Evolutionary conservation across 2,329 filamentous ascomycete species (phyloP).

Genomic region (Rugonectria rugulosa): DNA sequence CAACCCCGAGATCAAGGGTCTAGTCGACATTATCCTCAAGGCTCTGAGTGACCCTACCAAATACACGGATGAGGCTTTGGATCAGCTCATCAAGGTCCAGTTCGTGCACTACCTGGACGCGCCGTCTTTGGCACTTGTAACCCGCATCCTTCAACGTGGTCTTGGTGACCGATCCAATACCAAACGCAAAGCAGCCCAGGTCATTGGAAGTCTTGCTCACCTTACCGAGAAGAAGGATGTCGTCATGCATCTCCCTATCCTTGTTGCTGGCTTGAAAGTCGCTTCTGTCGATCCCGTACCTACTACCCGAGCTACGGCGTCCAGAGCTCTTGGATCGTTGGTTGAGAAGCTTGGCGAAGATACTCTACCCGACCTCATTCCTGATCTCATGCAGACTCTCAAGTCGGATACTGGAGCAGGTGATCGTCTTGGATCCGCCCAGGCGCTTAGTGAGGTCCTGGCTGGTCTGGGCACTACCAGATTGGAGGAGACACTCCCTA

Average conservation of each 20-base stretch:
- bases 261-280: constrained; percentile 87
- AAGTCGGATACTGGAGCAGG: constrained; percentile 97
- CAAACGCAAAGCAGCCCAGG: constrained; percentile 95
- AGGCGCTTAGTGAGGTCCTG: constrained; percentile 94
- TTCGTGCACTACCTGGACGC: constrained; percentile 99
- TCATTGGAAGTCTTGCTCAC: constrained; percentile 97
- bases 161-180: constrained; percentile 90
- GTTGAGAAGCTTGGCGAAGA: constrained; percentile 98
- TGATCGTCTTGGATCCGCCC: constrained; percentile 93
- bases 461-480: constrained; percentile 92
- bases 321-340: constrained; percentile 93
- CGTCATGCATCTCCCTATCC: constrained; percentile 85
- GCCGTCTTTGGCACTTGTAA: constrained; percentile 91
- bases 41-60: constrained; percentile 97
- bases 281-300: constrained; percentile 96
- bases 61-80: constrained; percentile 93
- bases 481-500: constrained; percentile 93
- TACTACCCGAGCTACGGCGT: constrained; percentile 93
- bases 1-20: constrained; percentile 94
- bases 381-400: constrained; percentile 95
- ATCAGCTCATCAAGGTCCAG: constrained; percentile 95
- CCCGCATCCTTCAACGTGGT: constrained; percentile 93
- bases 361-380: constrained; percentile 94
- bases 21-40: constrained; percentile 92
- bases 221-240: constrained; percentile 96